Conservation (phyloP, 2,329 filamentous ascomycete genomes). For the Metarhizium rileyi region DNA sequence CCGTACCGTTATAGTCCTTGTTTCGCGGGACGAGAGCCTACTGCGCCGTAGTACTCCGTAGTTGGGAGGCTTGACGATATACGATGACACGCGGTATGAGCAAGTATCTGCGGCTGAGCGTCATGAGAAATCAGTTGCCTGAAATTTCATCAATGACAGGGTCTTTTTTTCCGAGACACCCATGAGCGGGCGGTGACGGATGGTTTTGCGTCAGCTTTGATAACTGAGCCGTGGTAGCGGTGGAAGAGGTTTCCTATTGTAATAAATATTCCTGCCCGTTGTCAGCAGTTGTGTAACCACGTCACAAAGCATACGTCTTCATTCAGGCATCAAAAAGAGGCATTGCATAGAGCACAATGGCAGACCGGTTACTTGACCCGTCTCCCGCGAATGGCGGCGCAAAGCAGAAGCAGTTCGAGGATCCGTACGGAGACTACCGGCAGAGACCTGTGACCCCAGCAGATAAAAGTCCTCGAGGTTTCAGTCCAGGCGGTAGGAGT, state of each 20-base stretch:
- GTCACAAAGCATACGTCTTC: not conserved
- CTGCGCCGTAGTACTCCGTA: too few species aligned
- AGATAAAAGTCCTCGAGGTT: not conserved
- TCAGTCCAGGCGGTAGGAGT: not conserved
- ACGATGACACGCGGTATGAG: too few species aligned
- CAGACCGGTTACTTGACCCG: constrained; percentile 1
- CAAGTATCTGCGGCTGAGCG: not conserved
- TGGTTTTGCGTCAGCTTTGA: not conserved
- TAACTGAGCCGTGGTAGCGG: too few species aligned
- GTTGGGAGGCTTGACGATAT: too few species aligned
- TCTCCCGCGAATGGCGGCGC: not conserved
- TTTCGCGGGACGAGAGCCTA: too few species aligned
- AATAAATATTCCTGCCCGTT: not conserved
- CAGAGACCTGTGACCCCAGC: not conserved
- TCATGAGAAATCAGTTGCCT: not conserved
- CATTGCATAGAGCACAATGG: constrained; percentile 2
- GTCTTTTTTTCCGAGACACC: not conserved
- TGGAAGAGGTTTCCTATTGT: not conserved
- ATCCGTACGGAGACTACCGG: not conserved
- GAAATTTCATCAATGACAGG: not conserved
- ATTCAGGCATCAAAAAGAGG: not conserved
- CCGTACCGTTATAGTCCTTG: too few species aligned
- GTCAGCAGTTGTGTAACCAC: not conserved
- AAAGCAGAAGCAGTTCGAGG: not conserved
- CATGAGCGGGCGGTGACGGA: not conserved